A percentile compares a stretch with the other conserved stretches of the same genome.
Conservation (phyloP, 139 green algal genomes). For the Deuterostichococcus epilithicus region DNA sequence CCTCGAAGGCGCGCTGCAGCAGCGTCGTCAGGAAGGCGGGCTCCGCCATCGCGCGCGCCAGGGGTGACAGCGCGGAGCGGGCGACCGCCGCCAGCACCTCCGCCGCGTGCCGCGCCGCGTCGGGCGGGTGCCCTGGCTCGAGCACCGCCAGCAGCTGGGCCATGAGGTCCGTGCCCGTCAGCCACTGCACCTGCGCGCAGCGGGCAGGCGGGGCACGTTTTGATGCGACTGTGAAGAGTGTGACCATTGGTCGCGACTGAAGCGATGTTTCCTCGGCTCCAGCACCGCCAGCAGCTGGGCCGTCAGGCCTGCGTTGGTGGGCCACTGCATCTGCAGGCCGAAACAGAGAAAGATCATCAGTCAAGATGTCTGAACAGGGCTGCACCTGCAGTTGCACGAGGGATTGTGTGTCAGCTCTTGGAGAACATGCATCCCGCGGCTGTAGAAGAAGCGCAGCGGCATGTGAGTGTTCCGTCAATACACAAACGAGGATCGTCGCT, state of each 20-base stretch:
- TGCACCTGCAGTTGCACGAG: too few relatives aligned
- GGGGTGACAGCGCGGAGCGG: slow-evolving; percentile 59
- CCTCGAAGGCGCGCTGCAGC: slow-evolving; percentile 28
- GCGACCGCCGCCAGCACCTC: slow-evolving; percentile 38
- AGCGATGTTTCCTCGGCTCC: slow-evolving; percentile 19
- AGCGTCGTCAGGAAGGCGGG: slow-evolving; percentile 34
- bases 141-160: slow-evolving; percentile 64
- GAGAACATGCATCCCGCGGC: too few relatives aligned
- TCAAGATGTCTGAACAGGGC: too few relatives aligned
- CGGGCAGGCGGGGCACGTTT: too few relatives aligned
- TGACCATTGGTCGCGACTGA: too few relatives aligned
- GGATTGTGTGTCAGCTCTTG: too few relatives aligned
- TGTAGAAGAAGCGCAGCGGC: too few relatives aligned
- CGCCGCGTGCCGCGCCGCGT: slow-evolving; percentile 69
- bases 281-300: slow-evolving; percentile 64
- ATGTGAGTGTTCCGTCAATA: too few relatives aligned
- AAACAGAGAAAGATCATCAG: too few relatives aligned
- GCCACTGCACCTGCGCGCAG: slow-evolving; percentile 49
- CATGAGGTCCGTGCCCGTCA: slow-evolving; percentile 71
- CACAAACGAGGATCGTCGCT: too few relatives aligned
- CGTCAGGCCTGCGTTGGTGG: slow-evolving; percentile 69
- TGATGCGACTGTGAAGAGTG: too few relatives aligned
- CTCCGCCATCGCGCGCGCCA: slow-evolving; percentile 57
- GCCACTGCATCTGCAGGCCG: slow-evolving; percentile 61
- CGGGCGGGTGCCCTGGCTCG: slow-evolving; percentile 23